Evolutionary conservation across 768 basidiomycete species (phyloP), one percentile per base, ranked within the genome.

Genomic region (Cyathus striatus): DNA sequence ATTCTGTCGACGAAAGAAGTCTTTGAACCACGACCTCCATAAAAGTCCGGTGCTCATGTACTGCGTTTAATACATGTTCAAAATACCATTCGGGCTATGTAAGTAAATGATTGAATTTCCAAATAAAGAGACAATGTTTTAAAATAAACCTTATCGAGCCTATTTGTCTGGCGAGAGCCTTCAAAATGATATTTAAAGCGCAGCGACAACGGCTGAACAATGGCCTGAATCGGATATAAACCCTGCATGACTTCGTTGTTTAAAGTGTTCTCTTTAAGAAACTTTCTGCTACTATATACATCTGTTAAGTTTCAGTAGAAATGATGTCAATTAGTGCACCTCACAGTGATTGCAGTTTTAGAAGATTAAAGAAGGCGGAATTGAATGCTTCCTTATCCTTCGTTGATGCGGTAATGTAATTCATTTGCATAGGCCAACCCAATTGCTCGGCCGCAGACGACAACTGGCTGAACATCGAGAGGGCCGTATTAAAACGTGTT

Each of bases 141-240:
- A 10, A 40, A 14, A 36, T 27, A 1, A 47, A 88, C 93, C 79
- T 97, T 98, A 66, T 98, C 95, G 7, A 92, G 61, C 40, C 90
- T 75, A 61, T 97, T 99, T 1, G 96, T 99, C 50, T 81, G 78
- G 25, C 91, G 73, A 14, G 78, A 71, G 0, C 88, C 81, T 44
- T 97, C 92, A 48, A 98, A 98, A 57, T 99, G 96, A 58, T 86
- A 99, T 54, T 86, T 90, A 71, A 97, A 99, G 16, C 96, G 79
- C 46, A 91, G 63, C 2, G 85, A 70, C 38, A 99, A 74, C 2
- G 94, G 89, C 34, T 84, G 81, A 3, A 91, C 76, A 14, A 99
- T 76, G 2, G 88, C 84, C 57, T 90, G 84, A 14, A 98, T 54
- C 2, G 96, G 79, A 61, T 94, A 94, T 24, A 97, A 57, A 0